A percentile compares a stretch with the other conserved stretches of the same genome.
phyloP scores from a whole-genome alignment of 768 basidiomycete genomes.

The Antrodiella citrinella region DNA sequence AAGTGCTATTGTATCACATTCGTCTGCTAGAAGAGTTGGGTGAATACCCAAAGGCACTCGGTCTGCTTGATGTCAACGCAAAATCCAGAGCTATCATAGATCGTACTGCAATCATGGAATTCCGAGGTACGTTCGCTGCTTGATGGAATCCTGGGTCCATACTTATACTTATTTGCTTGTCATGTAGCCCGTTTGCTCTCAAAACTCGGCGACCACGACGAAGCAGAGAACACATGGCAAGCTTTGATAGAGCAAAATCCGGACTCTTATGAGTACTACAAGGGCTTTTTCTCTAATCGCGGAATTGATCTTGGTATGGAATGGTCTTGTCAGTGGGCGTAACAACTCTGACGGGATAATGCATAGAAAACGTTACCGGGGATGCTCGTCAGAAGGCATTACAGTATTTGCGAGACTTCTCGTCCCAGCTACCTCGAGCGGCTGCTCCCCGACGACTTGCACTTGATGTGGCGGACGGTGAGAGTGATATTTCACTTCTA shows the following conservation, averaged over 20 bases:
- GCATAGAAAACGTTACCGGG: constrained; percentile 35
- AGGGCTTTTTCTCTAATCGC: constrained; percentile 57
- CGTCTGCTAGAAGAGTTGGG: constrained; percentile 66
- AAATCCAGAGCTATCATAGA: constrained; percentile 66
- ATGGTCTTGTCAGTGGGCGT: neutral
- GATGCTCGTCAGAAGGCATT: constrained; percentile 47
- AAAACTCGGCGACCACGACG: constrained; percentile 48
- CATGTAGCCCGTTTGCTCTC: constrained; percentile 70
- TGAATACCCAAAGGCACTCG: constrained; percentile 50
- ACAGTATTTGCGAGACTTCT: constrained; percentile 49
- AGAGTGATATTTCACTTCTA: neutral
- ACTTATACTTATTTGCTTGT: constrained; percentile 8
- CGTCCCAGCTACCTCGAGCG: constrained; percentile 56
- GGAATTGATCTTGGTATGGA: constrained; percentile 58
- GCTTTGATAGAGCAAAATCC: constrained; percentile 79
- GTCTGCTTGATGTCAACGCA: constrained; percentile 53
- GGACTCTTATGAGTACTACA: constrained; percentile 76
- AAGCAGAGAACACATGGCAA: constrained; percentile 78
- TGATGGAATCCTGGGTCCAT: neutral
- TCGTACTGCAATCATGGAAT: constrained; percentile 58
- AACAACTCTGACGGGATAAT: neutral
- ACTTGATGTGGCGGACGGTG: constrained; percentile 55
- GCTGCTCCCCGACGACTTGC: constrained; percentile 67
- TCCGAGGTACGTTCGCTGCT: constrained; percentile 39
- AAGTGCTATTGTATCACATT: constrained; percentile 73